Evolutionary conservation across 257 asterid species (phyloP), one percentile per base, ranked within the genome.

Genomic region (Solanum gandarillasii): DNA sequence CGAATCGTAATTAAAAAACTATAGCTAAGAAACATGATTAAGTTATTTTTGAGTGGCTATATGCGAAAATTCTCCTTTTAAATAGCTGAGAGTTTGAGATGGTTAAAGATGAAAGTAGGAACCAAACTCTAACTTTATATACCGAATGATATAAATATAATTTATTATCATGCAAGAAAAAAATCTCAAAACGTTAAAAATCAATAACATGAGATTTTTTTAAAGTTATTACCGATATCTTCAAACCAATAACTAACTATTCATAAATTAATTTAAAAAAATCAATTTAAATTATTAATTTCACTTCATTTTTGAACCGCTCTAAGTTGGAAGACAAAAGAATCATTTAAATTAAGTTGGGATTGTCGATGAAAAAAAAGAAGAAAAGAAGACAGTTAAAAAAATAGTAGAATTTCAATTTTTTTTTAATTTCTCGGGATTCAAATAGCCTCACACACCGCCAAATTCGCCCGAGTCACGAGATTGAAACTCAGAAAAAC

Each of bases 11-110:
- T 18, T 52, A 52, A 0, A 4, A 18, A 52, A 52, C 4, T 18
- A 52, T 52, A 52, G 1, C 23, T 0, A 52, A 6, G 1, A 0
- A 52, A 0, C 21, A 52, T 52, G 0, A 20, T 52, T 52, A 52
- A 52, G 0, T 5, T 52, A 6, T 18, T 52, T 52, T 52, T 52
- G 9, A 0, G 4, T 6, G 9, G 7, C 23, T 52, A 52, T 52
- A 6, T 16, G 62, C 0, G 4, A 52, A 52, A 52, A 0, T 16
- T 52, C 0, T 9, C 62, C 12, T 43, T 46, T 52, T 16, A 0
- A 52, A 21, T 58, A 21, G 12, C 0, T 7, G 0, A 58, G 25
- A 20, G 11, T 58, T 21, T 3, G 67, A 58, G 27, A 58, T 20
- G 8, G 10, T 58, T 8, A 58, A 20, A 58, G 0, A 58, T 21